Evolutionary conservation across 495 filamentous ascomycete species (phyloP).

Genomic region (Penicillium canescens): DNA sequence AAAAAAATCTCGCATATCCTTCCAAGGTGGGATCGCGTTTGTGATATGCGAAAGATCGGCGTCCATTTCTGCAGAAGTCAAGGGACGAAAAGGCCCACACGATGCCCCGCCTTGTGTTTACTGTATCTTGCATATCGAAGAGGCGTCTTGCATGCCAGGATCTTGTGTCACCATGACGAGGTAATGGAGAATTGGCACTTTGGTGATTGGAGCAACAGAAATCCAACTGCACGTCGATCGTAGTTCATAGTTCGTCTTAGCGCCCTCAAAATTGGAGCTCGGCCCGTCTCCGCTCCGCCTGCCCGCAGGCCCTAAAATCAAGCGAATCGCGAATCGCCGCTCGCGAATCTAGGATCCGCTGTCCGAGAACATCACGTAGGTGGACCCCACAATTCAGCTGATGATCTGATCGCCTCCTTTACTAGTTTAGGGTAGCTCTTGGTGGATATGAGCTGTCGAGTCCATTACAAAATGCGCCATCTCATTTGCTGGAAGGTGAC

Average conservation of each 20-base stretch:
- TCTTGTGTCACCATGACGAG: too few species aligned
- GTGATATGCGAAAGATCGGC: not conserved
- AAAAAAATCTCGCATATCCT: not conserved
- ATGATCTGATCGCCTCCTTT: not conserved
- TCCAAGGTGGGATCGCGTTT: not conserved
- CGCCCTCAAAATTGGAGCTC: not conserved
- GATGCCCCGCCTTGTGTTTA: too few species aligned
- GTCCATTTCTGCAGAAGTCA: not conserved
- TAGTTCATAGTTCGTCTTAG: slow-evolving; percentile 3
- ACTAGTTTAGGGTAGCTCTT: too few species aligned
- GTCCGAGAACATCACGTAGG: not conserved
- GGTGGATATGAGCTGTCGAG: not conserved
- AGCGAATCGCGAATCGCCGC: too few species aligned
- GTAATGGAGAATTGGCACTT: not conserved
- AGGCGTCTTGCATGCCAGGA: too few species aligned
- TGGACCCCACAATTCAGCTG: not conserved
- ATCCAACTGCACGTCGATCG: not conserved
- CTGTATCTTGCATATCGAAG: too few species aligned
- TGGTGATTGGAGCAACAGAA: not conserved
- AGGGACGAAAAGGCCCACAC: too few species aligned
- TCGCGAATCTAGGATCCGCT: too few species aligned
- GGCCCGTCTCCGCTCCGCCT: slow-evolving; percentile 3
- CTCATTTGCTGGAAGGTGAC: not conserved
- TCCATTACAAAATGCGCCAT: not conserved
- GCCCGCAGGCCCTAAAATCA: too few species aligned